Evolutionary conservation across 257 asterid species (phyloP).

Genomic region (Nicotiana sylvestris): DNA sequence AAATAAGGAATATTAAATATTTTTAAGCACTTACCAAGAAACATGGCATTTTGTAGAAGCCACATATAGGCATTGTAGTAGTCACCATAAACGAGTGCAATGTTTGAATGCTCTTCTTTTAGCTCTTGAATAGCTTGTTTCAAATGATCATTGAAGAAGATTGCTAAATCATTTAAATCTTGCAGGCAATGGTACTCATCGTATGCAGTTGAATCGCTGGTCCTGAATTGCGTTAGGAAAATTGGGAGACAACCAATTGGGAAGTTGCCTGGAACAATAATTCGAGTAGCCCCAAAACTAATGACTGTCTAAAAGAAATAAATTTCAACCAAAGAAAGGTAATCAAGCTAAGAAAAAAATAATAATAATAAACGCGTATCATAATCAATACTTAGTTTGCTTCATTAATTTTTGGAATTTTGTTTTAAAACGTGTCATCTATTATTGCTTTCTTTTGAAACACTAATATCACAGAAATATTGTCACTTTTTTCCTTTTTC

Average conservation of each 20-base stretch:
- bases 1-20: not conserved
- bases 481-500: too few relatives aligned
- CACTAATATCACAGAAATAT: too few relatives aligned
- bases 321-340: not conserved
- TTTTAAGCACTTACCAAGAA: not conserved
- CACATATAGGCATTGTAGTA: conserved; percentile 16
- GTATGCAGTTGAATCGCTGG: not conserved
- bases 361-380: too few relatives aligned
- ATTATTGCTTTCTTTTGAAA: too few relatives aligned
- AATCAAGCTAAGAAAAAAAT: not conserved
- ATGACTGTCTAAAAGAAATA: conserved; percentile 12
- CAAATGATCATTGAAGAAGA: conserved; percentile 15
- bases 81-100: conserved; percentile 17
- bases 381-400: too few relatives aligned
- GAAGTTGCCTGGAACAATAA: conserved; percentile 21
- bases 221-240: conserved; percentile 5
- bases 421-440: too few relatives aligned
- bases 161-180: conserved; percentile 11
- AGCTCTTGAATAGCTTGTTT: conserved; percentile 17
- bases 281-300: conserved; percentile 1
- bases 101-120: conserved; percentile 8
- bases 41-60: conserved; percentile 5
- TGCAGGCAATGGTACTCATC: conserved; percentile 23
- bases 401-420: too few relatives aligned
- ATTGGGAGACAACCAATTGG: conserved; percentile 24